These are phyloP conservation scores for Colletotrichum horii DNA, from an alignment of 2,329 filamentous ascomycete genomes.

Conservation along the genomic window DNA sequence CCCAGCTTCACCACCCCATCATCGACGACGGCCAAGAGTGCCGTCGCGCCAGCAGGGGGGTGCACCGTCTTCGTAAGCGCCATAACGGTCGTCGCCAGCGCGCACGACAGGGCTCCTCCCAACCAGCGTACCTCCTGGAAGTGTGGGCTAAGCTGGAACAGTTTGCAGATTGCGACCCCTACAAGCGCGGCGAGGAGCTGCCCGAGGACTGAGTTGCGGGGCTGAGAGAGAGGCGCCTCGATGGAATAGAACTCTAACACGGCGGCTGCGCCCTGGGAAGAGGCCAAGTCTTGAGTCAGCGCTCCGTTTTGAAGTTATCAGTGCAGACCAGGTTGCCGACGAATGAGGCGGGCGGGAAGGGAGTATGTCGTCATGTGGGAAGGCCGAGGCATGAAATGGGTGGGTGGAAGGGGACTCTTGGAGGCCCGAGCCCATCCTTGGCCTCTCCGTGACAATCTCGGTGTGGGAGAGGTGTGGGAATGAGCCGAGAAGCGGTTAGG, in stretches of 20 bases:
- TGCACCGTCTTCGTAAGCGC: constrained; percentile 74
- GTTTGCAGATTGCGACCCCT: constrained; percentile 67
- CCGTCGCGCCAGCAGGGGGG: constrained; percentile 77
- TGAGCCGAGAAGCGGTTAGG: background rate
- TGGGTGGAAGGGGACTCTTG: background rate
- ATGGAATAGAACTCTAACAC: constrained; percentile 78
- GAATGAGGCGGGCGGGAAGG: background rate
- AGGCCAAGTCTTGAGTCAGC: background rate
- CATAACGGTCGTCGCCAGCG: constrained; percentile 68
- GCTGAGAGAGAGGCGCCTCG: constrained; percentile 75
- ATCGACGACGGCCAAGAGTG: constrained; percentile 69
- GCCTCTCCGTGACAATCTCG: background rate
- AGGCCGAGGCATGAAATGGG: background rate
- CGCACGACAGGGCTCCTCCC: constrained; percentile 69
- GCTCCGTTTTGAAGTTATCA: background rate
- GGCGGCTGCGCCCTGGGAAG: constrained; percentile 69
- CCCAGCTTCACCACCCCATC: constrained; percentile 59
- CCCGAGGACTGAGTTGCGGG: constrained; percentile 71
- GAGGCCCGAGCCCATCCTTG: background rate
- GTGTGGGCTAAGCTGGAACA: constrained; percentile 60
- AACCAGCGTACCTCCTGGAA: constrained; percentile 64
- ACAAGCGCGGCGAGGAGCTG: constrained; percentile 67
- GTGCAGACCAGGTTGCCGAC: background rate
- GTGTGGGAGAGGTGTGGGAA: constrained; percentile 18
- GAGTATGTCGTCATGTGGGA: constrained; percentile 1